These are phyloP conservation scores for Colletotrichum theobromicola DNA, from an alignment of 2,329 filamentous ascomycete genomes.

Conservation along the genomic window DNA sequence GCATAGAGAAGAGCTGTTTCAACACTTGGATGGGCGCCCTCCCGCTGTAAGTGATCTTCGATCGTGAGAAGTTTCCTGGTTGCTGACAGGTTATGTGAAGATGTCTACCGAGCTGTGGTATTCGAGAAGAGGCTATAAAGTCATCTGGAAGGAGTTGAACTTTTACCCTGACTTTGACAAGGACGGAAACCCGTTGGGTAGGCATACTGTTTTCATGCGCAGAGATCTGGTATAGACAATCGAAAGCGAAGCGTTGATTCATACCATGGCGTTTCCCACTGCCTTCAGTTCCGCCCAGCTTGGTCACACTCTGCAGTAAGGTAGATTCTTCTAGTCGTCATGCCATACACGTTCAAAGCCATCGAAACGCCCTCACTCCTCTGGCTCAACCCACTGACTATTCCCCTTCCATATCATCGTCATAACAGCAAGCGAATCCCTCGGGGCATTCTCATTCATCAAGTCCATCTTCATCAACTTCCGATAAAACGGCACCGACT, in stretches of 20 bases:
- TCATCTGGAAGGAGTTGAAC: slow-evolving; percentile 24
- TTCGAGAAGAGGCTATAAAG: slow-evolving; percentile 28
- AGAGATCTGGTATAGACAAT: not conserved
- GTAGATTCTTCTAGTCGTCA: accelerated
- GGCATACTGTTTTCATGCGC: slow-evolving; percentile 5
- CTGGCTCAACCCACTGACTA: not conserved
- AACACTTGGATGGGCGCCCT: not conserved
- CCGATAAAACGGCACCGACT: slow-evolving; percentile 38
- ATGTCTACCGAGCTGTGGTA: slow-evolving; percentile 34
- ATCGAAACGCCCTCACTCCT: not conserved
- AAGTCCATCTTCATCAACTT: slow-evolving; percentile 34
- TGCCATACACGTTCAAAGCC: not conserved
- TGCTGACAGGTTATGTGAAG: slow-evolving; percentile 5
- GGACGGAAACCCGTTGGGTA: not conserved
- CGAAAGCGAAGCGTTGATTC: too few species aligned
- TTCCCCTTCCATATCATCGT: slow-evolving; percentile 25
- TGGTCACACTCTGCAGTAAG: too few species aligned
- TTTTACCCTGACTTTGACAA: slow-evolving; percentile 18
- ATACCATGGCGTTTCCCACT: too few species aligned
- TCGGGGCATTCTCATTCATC: slow-evolving; percentile 18
- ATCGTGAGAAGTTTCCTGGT: accelerated
- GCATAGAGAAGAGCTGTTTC: not conserved
- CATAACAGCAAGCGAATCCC: slow-evolving; percentile 22
- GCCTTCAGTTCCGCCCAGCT: too few species aligned
- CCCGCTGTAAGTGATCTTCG: not conserved